Base-by-base conservation (phyloP, 2,329 filamentous ascomycete species). In the Fusarium sp. region DNA sequence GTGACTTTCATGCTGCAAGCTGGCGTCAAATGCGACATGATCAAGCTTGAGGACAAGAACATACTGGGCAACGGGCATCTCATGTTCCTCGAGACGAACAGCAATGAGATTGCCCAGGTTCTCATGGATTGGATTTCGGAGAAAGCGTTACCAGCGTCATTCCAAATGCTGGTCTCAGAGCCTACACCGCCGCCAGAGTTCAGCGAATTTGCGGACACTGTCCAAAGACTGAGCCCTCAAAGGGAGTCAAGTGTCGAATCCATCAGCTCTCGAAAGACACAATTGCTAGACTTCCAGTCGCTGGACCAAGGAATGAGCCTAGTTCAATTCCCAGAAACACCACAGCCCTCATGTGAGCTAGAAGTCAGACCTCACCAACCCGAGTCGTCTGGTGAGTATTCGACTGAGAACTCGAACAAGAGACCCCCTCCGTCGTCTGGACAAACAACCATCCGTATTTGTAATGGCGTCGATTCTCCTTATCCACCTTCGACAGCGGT, bases 21-120 rank as follows among this genome's bases (percentile, higher is more conserved):
- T 5, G 88, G 89, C 0, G 83, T 86, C 3, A 66, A 75, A 0
- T 82, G 84, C 3, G 81, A 86, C 6, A 85, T 84, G 80, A 71
- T 88, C 41, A 79, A 83, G 56, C 80, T 90, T 49, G 83, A 81
- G 0, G 78, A 85, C 2, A 63, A 80, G 3, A 83, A 83, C 0
- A 84, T 90, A 4, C 76, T 80, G 28, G 89, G 89, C 0, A 90
- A 91, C 66, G 88, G 87, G 0, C 88, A 90, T 73, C 83, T 90
- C 66, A 83, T 87, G 80, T 88, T 88, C 51, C 75, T 90, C 39
- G 88, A 90, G 80, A 83, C 80, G 73, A 89, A 90, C 74, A 89
- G 84, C 65, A 70, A 83, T 38, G 75, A 81, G 0, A 81, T 89
- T 60, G 85, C 84, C 5, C 74, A 74, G 7, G 67, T 82, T 17